Evolutionary conservation across 1,139 yeast species (phyloP).

Genomic region (Suhomyces bokatorum): DNA sequence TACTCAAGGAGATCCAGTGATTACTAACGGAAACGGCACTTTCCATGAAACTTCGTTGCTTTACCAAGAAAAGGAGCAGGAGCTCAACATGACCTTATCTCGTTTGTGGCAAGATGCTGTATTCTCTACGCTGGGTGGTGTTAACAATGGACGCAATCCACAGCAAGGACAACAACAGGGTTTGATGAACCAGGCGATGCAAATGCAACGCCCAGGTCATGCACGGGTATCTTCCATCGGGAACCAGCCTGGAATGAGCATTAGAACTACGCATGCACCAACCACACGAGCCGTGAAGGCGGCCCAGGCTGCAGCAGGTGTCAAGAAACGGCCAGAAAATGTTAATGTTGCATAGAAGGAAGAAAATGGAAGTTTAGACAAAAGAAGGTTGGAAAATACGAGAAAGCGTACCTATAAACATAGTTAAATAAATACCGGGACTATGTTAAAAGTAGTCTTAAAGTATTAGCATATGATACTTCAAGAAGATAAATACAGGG

Average conservation of each 20-base stretch:
- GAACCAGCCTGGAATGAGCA: constrained; percentile 17
- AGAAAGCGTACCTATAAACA: too few relatives aligned
- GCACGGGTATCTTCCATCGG: constrained; percentile 30
- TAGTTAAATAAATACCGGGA: background rate
- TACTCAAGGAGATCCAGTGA: constrained; percentile 4
- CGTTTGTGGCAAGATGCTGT: constrained; percentile 47
- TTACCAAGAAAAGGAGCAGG: constrained; percentile 36
- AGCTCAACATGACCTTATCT: constrained; percentile 27
- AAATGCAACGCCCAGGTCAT: constrained; percentile 26
- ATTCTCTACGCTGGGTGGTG: constrained; percentile 9
- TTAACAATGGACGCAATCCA: background rate
- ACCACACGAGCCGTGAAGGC: constrained; percentile 44
- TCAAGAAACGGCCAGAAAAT: constrained; percentile 4
- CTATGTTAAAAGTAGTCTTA: background rate
- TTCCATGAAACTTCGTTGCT: constrained; percentile 39
- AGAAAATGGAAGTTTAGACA: background rate
- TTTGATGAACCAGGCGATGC: constrained; percentile 14
- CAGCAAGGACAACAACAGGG: constrained; percentile 6
- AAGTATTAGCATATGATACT: too few relatives aligned
- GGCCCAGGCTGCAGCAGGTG: constrained; percentile 12
- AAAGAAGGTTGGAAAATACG: too few relatives aligned
- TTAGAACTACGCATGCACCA: constrained; percentile 31
- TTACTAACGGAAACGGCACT: constrained; percentile 25
- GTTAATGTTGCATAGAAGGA: background rate
- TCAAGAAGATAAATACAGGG: too few relatives aligned